Evolutionary conservation across 768 basidiomycete genomes (phyloP).

Genomic region (Arthromyces matolae): DNA sequence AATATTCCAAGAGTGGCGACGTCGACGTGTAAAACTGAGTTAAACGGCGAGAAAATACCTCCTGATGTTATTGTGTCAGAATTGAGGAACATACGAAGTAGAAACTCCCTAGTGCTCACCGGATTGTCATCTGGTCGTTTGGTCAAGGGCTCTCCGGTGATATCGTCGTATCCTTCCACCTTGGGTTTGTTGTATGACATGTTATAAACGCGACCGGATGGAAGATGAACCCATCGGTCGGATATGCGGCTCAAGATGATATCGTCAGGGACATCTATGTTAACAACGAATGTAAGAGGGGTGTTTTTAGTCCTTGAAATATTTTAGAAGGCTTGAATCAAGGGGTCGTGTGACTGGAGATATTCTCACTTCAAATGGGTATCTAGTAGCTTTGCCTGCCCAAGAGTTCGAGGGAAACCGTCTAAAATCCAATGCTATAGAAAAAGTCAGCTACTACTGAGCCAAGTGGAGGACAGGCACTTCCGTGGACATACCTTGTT

Average conservation of each 20-base stretch:
- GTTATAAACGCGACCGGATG: constrained; percentile 90
- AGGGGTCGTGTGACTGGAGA: constrained; percentile 1
- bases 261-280: constrained; percentile 85
- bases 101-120: constrained; percentile 44
- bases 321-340: constrained; percentile 1
- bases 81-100: background rate
- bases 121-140: constrained; percentile 89
- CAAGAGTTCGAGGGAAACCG: constrained; percentile 86
- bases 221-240: constrained; percentile 85
- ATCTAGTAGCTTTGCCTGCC: constrained; percentile 80
- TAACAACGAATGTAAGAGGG: constrained; percentile 77
- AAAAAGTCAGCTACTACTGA: background rate
- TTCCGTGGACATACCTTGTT: constrained; percentile 48
- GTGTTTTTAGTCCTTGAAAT: constrained; percentile 50
- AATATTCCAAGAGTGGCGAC: constrained; percentile 77
- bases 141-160: constrained; percentile 84
- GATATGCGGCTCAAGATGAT: constrained; percentile 83
- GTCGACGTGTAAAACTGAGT: constrained; percentile 76
- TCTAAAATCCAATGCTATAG: constrained; percentile 86
- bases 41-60: constrained; percentile 74
- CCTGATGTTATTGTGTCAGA: constrained; percentile 39
- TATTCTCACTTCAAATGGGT: constrained; percentile 60
- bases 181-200: constrained; percentile 83
- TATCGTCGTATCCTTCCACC: constrained; percentile 75
- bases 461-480: background rate